phyloP scores from a whole-genome alignment of 768 basidiomycete species.

The Panaeolus cyanescens region DNA sequence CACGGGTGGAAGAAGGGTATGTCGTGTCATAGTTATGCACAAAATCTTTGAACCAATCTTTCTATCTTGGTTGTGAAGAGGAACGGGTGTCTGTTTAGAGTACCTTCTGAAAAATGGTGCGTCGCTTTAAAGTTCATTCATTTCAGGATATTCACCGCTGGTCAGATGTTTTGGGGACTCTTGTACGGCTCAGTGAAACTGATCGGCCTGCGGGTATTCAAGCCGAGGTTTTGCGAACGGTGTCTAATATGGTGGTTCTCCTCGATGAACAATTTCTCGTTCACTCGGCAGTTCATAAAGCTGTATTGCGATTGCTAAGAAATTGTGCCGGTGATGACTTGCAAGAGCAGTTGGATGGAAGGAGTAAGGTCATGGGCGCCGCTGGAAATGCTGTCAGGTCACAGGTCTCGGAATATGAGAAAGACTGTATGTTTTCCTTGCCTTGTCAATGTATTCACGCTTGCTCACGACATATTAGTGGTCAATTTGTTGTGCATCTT shows the following conservation, averaged over 20 bases:
- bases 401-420: conserved; percentile 86
- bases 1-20: conserved; percentile 85
- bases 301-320: conserved; percentile 80
- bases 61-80: conserved; percentile 43
- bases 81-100: conserved; percentile 87
- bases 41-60: not conserved
- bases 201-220: conserved; percentile 92
- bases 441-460: not conserved
- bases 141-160: conserved; percentile 5
- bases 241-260: conserved; percentile 89
- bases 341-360: conserved; percentile 84
- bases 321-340: conserved; percentile 92
- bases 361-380: conserved; percentile 77
- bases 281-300: conserved; percentile 87
- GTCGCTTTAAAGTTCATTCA: conserved; percentile 13
- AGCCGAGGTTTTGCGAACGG: conserved; percentile 82
- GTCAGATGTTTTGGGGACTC: conserved; percentile 77
- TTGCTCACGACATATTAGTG: conserved; percentile 47
- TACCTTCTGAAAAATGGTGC: conserved; percentile 87
- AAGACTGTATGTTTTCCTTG: conserved; percentile 62
- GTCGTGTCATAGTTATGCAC: conserved; percentile 29
- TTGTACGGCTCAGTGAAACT: conserved; percentile 83
- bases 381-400: conserved; percentile 68
- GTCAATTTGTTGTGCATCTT: conserved; percentile 91
- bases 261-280: conserved; percentile 94